Conservation (phyloP, 257 asterid genomes). For the Nicotiana paniculata region DNA sequence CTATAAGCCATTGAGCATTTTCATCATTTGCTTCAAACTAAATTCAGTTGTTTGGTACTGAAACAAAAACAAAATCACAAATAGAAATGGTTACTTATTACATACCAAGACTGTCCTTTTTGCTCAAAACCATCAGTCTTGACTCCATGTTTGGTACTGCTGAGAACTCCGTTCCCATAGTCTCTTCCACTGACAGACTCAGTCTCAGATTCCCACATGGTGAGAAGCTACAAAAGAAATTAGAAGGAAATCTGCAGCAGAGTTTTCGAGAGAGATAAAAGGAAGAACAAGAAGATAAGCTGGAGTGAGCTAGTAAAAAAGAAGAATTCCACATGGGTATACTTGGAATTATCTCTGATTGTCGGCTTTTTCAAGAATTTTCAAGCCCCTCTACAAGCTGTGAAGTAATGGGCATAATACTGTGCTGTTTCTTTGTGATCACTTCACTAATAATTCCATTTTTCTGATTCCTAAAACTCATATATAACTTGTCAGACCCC, state of each 20-base stretch:
- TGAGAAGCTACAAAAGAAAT: not conserved
- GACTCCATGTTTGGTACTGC: constrained; percentile 46
- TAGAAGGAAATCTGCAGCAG: not conserved
- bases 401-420: constrained; percentile 63
- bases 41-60: not conserved
- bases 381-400: constrained; percentile 61
- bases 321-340: constrained; percentile 63
- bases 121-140: constrained; percentile 81
- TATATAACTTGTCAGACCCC: too few relatives aligned
- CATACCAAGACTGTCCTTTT: constrained; percentile 84
- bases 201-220: constrained; percentile 88
- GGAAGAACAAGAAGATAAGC: constrained; percentile 5
- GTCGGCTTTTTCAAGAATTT: constrained; percentile 22
- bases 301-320: constrained; percentile 19
- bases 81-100: not conserved
- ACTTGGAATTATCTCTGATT: constrained; percentile 43
- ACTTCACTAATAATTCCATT: constrained; percentile 19
- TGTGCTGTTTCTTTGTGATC: constrained; percentile 26
- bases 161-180: constrained; percentile 57
- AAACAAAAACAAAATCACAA: not conserved
- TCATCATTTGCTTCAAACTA: not conserved
- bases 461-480: not conserved
- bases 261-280: constrained; percentile 7
- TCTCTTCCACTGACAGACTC: constrained; percentile 57
- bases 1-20: not conserved